Conservation (phyloP, 2,329 filamentous ascomycete species). For the Botrytis porri region DNA sequence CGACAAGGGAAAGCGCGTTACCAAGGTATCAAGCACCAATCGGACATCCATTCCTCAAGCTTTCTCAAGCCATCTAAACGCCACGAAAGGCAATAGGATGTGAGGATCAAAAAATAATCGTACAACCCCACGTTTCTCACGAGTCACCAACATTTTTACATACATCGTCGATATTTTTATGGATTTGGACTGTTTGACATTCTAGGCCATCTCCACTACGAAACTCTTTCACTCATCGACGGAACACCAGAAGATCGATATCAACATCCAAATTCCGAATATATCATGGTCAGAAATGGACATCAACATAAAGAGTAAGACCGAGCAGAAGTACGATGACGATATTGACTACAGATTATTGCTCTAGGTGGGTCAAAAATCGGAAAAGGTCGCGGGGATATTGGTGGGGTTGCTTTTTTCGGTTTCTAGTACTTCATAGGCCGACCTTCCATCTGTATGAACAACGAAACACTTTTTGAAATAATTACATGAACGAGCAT, state of each 20-base stretch:
- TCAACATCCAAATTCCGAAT: not conserved
- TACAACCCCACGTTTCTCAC: constrained; percentile 1
- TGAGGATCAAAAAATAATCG: not conserved
- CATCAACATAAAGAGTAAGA: not conserved
- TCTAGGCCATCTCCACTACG: not conserved
- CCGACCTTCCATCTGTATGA: not conserved
- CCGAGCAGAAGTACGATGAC: constrained; percentile 12
- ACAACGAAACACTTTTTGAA: not conserved
- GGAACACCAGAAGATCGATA: not conserved
- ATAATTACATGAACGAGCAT: not conserved
- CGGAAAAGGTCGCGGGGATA: constrained; percentile 13
- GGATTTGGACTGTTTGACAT: not conserved
- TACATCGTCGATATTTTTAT: not conserved
- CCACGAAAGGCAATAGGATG: constrained; percentile 5
- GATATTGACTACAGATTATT: constrained; percentile 2
- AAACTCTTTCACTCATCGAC: not conserved
- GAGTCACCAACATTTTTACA: not conserved
- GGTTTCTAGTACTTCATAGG: not conserved
- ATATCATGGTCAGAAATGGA: not conserved
- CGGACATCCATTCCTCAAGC: not conserved
- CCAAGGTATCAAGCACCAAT: constrained; percentile 2
- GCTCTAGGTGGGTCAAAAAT: not conserved
- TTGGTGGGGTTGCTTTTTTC: not conserved
- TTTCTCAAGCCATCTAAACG: not conserved
- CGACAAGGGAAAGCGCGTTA: not conserved